phyloP scores from a whole-genome alignment of 2,329 filamentous ascomycete genomes.

The Colletotrichum agaves region DNA sequence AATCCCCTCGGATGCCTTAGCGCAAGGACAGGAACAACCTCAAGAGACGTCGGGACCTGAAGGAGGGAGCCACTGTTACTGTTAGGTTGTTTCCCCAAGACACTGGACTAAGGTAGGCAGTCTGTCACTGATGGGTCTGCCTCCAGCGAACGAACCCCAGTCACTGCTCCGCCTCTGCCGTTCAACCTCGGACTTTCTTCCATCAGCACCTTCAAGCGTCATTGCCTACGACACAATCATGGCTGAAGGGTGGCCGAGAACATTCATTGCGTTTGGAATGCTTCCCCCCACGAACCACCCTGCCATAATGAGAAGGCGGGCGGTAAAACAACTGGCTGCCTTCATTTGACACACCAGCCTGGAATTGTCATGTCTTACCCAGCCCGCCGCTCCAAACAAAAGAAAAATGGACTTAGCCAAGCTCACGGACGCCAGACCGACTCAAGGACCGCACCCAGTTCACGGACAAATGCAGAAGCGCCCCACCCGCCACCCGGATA shows the following conservation, averaged over 20 bases:
- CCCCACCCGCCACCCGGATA: slow-evolving; percentile 28
- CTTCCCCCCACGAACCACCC: background rate
- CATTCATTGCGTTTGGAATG: background rate
- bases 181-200: background rate
- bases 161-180: slow-evolving; percentile 22
- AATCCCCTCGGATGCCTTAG: too few species aligned
- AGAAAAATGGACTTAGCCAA: background rate
- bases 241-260: slow-evolving; percentile 28
- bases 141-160: slow-evolving; percentile 19
- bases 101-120: background rate
- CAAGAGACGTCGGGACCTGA: background rate
- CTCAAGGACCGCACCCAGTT: background rate
- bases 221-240: slow-evolving; percentile 24
- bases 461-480: slow-evolving; percentile 27
- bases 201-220: slow-evolving; percentile 15
- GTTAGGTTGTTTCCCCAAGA: slow-evolving; percentile 19
- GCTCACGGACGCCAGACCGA: slow-evolving; percentile 4
- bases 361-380: slow-evolving; percentile 9
- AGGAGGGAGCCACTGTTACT: slow-evolving; percentile 4
- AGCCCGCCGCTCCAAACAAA: background rate
- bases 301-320: background rate
- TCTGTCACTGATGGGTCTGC: slow-evolving; percentile 32
- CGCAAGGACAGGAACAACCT: background rate
- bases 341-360: slow-evolving; percentile 1
- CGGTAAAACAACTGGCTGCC: slow-evolving; percentile 5